Conservation (phyloP, 2,329 filamentous ascomycete genomes). For the Rhytidhysteron rufulum region DNA sequence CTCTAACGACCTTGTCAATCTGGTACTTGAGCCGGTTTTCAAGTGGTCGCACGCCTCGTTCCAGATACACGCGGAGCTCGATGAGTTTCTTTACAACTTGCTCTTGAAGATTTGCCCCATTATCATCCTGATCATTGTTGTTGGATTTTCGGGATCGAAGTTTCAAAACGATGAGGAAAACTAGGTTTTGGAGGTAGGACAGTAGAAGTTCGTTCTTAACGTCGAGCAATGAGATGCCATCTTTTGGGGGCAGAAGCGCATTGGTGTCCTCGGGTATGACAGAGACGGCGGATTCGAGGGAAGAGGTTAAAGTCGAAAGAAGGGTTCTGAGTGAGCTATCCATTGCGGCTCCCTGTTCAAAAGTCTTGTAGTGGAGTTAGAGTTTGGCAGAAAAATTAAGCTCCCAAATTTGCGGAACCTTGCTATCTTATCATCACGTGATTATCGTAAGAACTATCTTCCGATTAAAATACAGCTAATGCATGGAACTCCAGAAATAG, state of each 20-base stretch:
- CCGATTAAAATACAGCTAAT: too few relatives aligned
- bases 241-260: slow-evolving; percentile 67
- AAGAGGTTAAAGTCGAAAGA: slow-evolving; percentile 48
- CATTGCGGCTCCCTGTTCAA: slow-evolving; percentile 7
- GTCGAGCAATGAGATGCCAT: slow-evolving; percentile 92
- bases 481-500: too few relatives aligned
- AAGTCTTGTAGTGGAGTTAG: too few relatives aligned
- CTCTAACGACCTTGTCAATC: slow-evolving; percentile 88
- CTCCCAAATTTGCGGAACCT: too few relatives aligned
- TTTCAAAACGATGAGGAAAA: slow-evolving; percentile 80
- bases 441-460: too few relatives aligned
- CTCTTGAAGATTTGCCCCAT: slow-evolving; percentile 51
- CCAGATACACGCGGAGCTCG: slow-evolving; percentile 85
- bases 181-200: slow-evolving; percentile 90
- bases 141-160: slow-evolving; percentile 52
- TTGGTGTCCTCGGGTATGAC: slow-evolving; percentile 50
- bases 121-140: slow-evolving; percentile 24
- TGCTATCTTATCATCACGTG: too few relatives aligned
- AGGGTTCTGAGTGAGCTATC: slow-evolving; percentile 38
- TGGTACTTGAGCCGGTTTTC: slow-evolving; percentile 92
- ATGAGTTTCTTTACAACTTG: slow-evolving; percentile 81
- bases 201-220: slow-evolving; percentile 96
- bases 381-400: too few relatives aligned
- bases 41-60: slow-evolving; percentile 84
- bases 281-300: slow-evolving; percentile 58